These are phyloP conservation scores for Drechslera avenae DNA, from an alignment of 2,329 filamentous ascomycete genomes.

Conservation along the genomic window DNA sequence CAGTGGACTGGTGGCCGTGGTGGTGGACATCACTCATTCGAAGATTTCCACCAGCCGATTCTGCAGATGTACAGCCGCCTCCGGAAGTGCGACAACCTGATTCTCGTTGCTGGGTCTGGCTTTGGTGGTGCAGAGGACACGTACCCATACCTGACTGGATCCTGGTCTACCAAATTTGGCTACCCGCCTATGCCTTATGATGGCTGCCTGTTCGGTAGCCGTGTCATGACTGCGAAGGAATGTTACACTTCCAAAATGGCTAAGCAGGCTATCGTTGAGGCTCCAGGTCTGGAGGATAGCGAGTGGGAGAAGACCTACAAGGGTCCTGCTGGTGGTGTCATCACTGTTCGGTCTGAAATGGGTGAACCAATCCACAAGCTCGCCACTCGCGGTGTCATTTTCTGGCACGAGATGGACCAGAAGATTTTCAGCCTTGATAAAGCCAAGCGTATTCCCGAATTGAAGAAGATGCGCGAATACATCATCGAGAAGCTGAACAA, in stretches of 20 bases:
- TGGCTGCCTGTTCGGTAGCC: constrained; percentile 54
- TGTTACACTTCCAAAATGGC: constrained; percentile 52
- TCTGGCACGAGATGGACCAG: constrained; percentile 99
- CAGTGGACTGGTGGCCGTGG: constrained; percentile 59
- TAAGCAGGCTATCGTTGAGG: constrained; percentile 53
- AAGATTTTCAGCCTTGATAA: constrained; percentile 98
- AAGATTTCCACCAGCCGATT: constrained; percentile 58
- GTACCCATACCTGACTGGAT: constrained; percentile 55
- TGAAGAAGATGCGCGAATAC: constrained; percentile 53
- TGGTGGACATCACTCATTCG: constrained; percentile 57
- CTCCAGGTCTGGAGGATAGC: constrained; percentile 50
- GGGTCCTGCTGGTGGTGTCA: constrained; percentile 86
- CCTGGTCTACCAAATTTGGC: constrained; percentile 52
- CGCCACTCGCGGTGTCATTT: constrained; percentile 90
- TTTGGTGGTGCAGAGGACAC: constrained; percentile 56
- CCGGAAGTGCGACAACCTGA: constrained; percentile 53
- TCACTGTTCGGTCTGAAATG: constrained; percentile 98
- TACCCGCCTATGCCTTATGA: constrained; percentile 56
- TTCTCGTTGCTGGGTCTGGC: constrained; percentile 55
- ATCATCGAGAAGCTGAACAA: constrained; percentile 56
- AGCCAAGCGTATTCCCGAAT: constrained; percentile 59
- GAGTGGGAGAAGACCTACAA: constrained; percentile 57
- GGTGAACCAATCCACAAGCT: constrained; percentile 99
- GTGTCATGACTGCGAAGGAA: constrained; percentile 56
- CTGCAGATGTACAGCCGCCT: constrained; percentile 54